phyloP scores from a whole-genome alignment of 2,329 filamentous ascomycete species.

The Didymella keratinophila region DNA sequence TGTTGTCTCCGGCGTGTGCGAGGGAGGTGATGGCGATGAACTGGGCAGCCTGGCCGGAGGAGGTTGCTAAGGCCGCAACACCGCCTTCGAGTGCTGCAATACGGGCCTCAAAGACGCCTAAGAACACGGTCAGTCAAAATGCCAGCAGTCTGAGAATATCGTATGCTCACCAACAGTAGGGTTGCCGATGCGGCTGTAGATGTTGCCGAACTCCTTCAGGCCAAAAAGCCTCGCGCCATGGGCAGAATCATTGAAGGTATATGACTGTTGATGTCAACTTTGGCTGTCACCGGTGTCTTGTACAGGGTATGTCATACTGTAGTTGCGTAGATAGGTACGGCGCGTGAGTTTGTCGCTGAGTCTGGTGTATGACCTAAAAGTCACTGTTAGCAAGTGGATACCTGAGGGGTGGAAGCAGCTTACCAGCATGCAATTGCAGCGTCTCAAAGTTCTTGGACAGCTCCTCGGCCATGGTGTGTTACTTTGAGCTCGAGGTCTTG shows the following conservation, averaged over 20 bases:
- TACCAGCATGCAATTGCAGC: conserved; percentile 60
- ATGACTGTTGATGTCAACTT: conserved; percentile 67
- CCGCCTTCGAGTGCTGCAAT: conserved; percentile 96
- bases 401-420: conserved; percentile 7
- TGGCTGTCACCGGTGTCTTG: background rate
- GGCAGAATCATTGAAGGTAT: conserved; percentile 92
- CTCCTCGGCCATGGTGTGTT: conserved; percentile 47
- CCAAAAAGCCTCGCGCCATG: conserved; percentile 95
- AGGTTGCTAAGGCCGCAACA: conserved; percentile 81
- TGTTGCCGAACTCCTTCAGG: conserved; percentile 96
- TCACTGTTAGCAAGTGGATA: conserved; percentile 5
- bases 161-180: conserved; percentile 69
- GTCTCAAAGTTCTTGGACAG: conserved; percentile 58
- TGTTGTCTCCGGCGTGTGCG: conserved; percentile 90
- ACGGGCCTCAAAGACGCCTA: conserved; percentile 92
- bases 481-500: background rate
- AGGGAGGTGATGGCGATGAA: conserved; percentile 88
- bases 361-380: conserved; percentile 76
- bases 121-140: conserved; percentile 70
- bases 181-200: conserved; percentile 85
- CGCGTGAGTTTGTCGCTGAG: conserved; percentile 81
- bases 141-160: background rate
- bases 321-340: conserved; percentile 94
- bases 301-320: conserved; percentile 60
- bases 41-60: conserved; percentile 89